Percentiles rank a stretch among this genome's conserved stretches.
phyloP scores from a whole-genome alignment of 768 basidiomycete genomes.

The Leccinum longicurvipes region DNA sequence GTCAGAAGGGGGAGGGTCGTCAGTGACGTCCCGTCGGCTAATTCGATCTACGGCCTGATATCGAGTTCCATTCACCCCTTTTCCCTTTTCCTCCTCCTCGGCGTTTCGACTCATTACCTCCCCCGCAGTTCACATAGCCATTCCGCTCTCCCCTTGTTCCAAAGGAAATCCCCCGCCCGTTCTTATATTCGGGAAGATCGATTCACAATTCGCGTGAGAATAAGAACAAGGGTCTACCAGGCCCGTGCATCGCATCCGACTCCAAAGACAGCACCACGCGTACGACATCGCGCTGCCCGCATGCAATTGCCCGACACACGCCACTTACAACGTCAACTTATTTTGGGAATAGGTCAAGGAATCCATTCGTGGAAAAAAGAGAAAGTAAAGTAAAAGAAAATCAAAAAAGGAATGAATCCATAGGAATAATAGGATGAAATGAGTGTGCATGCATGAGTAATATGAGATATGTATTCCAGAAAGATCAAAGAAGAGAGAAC shows the following conservation, averaged over 20 bases:
- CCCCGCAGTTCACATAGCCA: not conserved
- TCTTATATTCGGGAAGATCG: conserved; percentile 16
- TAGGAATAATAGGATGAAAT: conserved; percentile 16
- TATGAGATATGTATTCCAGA: conserved; percentile 22
- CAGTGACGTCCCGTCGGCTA: not conserved
- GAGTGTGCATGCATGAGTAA: conserved; percentile 27
- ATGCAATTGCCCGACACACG: not conserved
- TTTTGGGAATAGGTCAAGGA: conserved; percentile 10
- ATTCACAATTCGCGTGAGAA: conserved; percentile 16
- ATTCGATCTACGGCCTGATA: not conserved
- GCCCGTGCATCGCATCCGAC: conserved; percentile 2
- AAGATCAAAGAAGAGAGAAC: conserved; percentile 10
- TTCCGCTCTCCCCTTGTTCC: not conserved
- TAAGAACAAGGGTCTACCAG: not conserved
- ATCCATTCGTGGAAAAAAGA: conserved; percentile 15
- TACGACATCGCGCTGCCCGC: not conserved
- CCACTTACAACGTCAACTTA: not conserved
- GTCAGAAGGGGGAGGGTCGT: not conserved
- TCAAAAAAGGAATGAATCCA: not conserved
- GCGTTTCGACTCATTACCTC: not conserved
- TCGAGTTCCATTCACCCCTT: not conserved
- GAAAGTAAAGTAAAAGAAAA: not conserved
- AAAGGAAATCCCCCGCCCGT: not conserved
- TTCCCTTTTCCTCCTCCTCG: not conserved
- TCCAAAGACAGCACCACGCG: not conserved